Evolutionary conservation across 1,139 yeast species (phyloP).

Genomic region (Tardiomyces digboiensis): DNA sequence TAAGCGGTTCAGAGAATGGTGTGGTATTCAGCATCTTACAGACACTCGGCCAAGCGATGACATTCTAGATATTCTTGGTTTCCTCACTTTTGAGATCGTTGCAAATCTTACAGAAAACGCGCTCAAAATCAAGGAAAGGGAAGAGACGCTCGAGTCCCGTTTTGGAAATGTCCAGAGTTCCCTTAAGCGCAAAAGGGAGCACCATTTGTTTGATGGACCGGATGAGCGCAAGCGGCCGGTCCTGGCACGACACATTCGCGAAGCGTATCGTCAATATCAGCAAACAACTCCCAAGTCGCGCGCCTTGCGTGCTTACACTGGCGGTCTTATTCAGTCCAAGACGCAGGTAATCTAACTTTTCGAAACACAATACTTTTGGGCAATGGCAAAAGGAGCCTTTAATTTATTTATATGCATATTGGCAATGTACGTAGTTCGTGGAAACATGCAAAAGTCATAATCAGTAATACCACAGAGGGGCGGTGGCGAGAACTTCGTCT

Average conservation of each 20-base stretch:
- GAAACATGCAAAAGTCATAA: neutral
- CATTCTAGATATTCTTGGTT: slow-evolving; percentile 92
- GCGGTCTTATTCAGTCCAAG: neutral
- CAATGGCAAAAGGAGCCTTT: no score
- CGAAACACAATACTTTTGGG: neutral
- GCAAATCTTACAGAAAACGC: slow-evolving; percentile 94
- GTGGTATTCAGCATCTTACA: slow-evolving; percentile 72
- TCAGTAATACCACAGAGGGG: neutral
- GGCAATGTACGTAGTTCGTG: neutral
- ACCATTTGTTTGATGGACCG: slow-evolving; percentile 81
- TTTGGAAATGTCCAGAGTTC: slow-evolving; percentile 15
- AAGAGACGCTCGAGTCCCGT: slow-evolving; percentile 37
- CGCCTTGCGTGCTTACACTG: neutral
- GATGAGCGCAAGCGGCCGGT: slow-evolving; percentile 82
- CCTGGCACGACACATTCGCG: slow-evolving; percentile 75
- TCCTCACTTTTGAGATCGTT: slow-evolving; percentile 91
- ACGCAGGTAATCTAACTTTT: neutral
- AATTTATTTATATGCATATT: neutral
- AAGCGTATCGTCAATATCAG: slow-evolving; percentile 86
- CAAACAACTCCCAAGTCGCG: neutral
- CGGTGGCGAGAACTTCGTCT: neutral
- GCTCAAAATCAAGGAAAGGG: slow-evolving; percentile 63
- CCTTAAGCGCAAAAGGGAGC: slow-evolving; percentile 30
- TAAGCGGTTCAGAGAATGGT: slow-evolving; percentile 94
- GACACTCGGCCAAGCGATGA: slow-evolving; percentile 95